phyloP scores from a whole-genome alignment of 345 rosid genomes.

The Clausena lansium region DNA sequence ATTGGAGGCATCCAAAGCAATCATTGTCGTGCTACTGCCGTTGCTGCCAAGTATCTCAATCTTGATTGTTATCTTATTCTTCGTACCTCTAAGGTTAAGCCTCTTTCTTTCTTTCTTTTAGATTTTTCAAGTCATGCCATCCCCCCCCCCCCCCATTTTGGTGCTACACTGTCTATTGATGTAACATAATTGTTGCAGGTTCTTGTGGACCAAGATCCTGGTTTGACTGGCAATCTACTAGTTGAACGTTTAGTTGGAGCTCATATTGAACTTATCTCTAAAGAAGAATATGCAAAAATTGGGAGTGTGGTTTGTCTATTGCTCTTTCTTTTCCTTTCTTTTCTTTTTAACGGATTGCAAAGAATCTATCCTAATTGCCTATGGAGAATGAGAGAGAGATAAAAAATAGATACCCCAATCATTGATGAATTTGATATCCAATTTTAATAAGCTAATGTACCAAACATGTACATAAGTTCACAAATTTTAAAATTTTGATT shows the following conservation, averaged over 20 bases:
- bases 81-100: constrained; percentile 70
- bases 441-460: not conserved
- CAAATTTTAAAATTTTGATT: not conserved
- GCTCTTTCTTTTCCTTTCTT: constrained; percentile 7
- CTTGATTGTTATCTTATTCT: constrained; percentile 71
- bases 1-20: constrained; percentile 95
- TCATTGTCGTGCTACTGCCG: constrained; percentile 93
- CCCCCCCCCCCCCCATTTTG: not conserved
- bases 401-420: not conserved
- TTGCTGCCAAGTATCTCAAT: constrained; percentile 80
- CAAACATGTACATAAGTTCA: not conserved
- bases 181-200: constrained; percentile 41
- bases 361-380: not conserved
- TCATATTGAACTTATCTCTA: constrained; percentile 75
- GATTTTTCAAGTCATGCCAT: no score
- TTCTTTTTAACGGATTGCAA: not conserved
- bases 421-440: not conserved
- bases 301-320: constrained; percentile 73
- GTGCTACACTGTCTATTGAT: not conserved
- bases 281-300: constrained; percentile 79
- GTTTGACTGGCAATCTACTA: constrained; percentile 79
- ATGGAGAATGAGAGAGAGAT: not conserved
- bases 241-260: constrained; percentile 92
- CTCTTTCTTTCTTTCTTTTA: not conserved
- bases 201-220: constrained; percentile 85